phyloP scores from a whole-genome alignment of 129 eudicot species.

The Flaveria ramosissima region DNA sequence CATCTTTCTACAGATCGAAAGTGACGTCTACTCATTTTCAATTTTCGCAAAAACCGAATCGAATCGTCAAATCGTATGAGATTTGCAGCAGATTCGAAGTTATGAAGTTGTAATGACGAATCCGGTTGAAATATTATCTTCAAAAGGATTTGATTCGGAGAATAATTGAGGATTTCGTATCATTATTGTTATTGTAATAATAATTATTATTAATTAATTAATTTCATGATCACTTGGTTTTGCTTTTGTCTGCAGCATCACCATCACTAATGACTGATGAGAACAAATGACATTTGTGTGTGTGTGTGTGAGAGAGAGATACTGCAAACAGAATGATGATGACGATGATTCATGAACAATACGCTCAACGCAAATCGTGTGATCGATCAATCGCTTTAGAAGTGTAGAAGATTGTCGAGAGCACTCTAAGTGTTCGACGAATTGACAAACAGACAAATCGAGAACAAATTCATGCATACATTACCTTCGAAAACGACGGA shows the following conservation, averaged over 20 bases:
- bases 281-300: neutral
- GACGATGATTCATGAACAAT: conserved; percentile 24
- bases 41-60: neutral
- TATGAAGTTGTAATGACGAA: too few species aligned
- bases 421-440: conserved; percentile 40
- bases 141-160: conserved; percentile 11
- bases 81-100: conserved; percentile 22
- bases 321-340: conserved; percentile 21
- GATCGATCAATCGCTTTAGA: conserved; percentile 39
- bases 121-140: neutral
- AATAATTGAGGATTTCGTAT: conserved; percentile 11
- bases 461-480: conserved; percentile 27
- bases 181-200: too few species aligned
- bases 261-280: conserved; percentile 29
- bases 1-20: conserved; percentile 37
- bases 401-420: conserved; percentile 30
- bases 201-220: neutral
- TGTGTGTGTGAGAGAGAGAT: conserved; percentile 19
- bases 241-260: conserved; percentile 39
- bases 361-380: conserved; percentile 5
- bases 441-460: conserved; percentile 37
- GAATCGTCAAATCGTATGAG: too few species aligned
- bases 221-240: conserved; percentile 9
- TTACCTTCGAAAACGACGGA: conserved; percentile 44
- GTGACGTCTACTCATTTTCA: conserved; percentile 23